Evolutionary conservation across 371 early-diverging fungal species (phyloP).

Genomic region (Gilbertella persicaria): DNA sequence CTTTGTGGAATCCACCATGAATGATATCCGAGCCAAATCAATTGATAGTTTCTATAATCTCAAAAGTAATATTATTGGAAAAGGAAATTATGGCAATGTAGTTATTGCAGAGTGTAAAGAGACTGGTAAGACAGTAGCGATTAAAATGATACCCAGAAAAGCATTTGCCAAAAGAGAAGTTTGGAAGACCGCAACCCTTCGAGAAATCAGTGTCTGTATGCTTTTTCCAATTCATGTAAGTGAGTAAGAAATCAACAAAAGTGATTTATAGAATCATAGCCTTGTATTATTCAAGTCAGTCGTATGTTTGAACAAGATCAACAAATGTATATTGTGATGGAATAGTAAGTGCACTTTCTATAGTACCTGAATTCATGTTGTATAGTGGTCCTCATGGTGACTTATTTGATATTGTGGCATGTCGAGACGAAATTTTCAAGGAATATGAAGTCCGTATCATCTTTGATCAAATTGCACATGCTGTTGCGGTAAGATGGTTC

Average conservation of each 20-base stretch:
- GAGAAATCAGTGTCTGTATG: conserved; percentile 28
- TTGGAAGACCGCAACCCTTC: conserved; percentile 1
- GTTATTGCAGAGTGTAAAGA: conserved; percentile 8
- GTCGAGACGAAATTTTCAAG: background rate
- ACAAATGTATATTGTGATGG: conserved; percentile 25
- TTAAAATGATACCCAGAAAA: conserved; percentile 5
- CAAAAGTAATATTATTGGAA: background rate
- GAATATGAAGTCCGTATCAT: conserved; percentile 29
- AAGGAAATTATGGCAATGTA: conserved; percentile 14
- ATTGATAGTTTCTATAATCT: conserved; percentile 2
- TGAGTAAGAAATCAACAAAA: background rate
- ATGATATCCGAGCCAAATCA: background rate
- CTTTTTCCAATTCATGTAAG: conserved; percentile 26
- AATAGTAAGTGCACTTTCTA: conserved; percentile 23
- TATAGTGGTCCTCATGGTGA: conserved; percentile 24
- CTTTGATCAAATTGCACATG: conserved; percentile 34
- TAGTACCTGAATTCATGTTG: background rate
- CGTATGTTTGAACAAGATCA: conserved; percentile 16
- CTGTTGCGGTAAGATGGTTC: conserved; percentile 17
- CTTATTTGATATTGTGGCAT: conserved; percentile 20
- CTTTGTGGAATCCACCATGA: conserved; percentile 11
- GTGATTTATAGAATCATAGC: conserved; percentile 7
- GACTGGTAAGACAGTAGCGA: conserved; percentile 10
- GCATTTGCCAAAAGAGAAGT: background rate
- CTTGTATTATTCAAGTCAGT: conserved; percentile 24